Evolutionary conservation across 192 early-diverging fungal species (phyloP).

Genomic region (Linnemannia hyalina): DNA sequence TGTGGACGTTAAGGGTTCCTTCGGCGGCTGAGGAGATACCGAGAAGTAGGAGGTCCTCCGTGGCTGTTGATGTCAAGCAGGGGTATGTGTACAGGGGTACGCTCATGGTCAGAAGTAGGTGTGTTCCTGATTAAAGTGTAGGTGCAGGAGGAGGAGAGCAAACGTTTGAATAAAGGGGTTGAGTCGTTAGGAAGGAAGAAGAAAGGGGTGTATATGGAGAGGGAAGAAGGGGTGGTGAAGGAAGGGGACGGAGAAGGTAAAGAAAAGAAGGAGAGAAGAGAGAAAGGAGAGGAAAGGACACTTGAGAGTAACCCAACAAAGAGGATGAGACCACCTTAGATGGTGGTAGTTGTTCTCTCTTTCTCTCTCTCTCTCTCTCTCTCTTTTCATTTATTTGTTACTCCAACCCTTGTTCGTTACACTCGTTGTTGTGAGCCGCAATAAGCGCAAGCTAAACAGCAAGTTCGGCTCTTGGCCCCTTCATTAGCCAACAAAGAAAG

Average conservation of each 20-base stretch:
- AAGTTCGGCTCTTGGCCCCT: too few species aligned
- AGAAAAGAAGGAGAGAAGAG: neutral
- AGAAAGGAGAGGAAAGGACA: neutral
- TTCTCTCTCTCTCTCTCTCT: neutral
- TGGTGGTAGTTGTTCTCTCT: neutral
- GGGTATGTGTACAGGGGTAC: constrained; percentile 22
- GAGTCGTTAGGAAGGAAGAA: neutral
- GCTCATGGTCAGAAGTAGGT: constrained; percentile 2
- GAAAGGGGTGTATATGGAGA: neutral
- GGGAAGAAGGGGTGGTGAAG: neutral
- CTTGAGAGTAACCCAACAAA: too few species aligned
- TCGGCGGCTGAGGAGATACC: constrained; percentile 21
- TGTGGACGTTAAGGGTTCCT: constrained; percentile 27
- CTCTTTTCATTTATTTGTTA: neutral
- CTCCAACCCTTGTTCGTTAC: too few species aligned
- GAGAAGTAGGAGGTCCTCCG: constrained; percentile 19
- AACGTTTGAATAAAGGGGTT: neutral
- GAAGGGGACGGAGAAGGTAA: neutral
- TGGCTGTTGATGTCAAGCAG: constrained; percentile 20
- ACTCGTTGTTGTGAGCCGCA: too few species aligned
- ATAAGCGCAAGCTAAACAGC: too few species aligned
- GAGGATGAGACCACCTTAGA: too few species aligned
- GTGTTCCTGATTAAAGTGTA: neutral
- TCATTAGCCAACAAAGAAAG: too few species aligned
- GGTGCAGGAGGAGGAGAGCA: neutral